Evolutionary conservation across 2,329 filamentous ascomycete species (phyloP).

Genomic region (Colletotrichum tropicale): DNA sequence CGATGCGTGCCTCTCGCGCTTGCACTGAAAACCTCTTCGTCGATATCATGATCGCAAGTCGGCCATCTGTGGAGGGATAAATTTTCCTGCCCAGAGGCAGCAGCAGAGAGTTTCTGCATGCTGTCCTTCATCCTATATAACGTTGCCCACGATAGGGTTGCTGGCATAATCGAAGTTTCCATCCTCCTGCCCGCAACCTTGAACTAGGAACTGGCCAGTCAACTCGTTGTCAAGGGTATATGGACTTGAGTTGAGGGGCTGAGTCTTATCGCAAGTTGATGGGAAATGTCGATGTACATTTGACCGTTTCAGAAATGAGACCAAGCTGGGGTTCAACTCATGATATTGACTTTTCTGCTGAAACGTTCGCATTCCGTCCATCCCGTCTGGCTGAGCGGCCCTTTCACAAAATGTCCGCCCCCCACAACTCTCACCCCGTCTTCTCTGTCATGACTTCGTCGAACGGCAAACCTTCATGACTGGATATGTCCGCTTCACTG

Average conservation of each 20-base stretch:
- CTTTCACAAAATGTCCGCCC: background rate
- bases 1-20: background rate
- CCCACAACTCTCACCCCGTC: background rate
- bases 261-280: background rate
- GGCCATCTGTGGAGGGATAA: background rate
- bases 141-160: background rate
- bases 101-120: background rate
- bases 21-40: background rate
- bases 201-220: background rate
- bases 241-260: background rate
- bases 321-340: background rate
- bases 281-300: background rate
- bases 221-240: background rate
- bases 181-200: background rate
- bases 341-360: background rate
- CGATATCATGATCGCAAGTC: background rate
- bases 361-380: background rate
- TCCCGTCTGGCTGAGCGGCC: background rate
- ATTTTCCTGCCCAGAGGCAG: background rate
- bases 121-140: background rate
- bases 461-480: background rate
- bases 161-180: background rate
- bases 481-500: background rate
- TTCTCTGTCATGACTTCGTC: background rate
- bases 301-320: background rate